A percentile compares a stretch with the other conserved stretches of the same genome.
Conservation (phyloP, 108 stramenopile species). For the Parietichytrium sp. region DNA sequence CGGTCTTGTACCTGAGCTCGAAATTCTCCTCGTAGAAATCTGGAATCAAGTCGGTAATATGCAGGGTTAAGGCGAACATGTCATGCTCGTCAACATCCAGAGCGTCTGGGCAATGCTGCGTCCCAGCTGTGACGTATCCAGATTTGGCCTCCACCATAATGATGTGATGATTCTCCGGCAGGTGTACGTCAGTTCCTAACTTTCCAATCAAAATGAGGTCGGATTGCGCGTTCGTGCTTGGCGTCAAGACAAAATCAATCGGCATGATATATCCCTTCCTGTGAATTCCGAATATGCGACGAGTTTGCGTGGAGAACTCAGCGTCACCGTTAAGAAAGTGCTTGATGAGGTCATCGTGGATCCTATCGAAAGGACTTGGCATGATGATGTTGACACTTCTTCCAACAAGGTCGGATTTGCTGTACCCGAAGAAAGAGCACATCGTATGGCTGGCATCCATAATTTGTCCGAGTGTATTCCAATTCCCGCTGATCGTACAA, state of each 20-base stretch:
- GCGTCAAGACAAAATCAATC: neutral
- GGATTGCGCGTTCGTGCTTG: conserved; percentile 6
- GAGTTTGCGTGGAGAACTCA: conserved; percentile 24
- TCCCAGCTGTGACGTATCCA: neutral
- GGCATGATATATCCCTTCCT: conserved; percentile 25
- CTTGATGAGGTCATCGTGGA: conserved; percentile 4
- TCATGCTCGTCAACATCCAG: conserved; percentile 25
- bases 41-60: neutral
- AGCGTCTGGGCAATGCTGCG: neutral
- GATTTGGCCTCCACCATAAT: conserved; percentile 33
- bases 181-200: neutral
- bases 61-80: neutral
- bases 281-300: conserved; percentile 36
- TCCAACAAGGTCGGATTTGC: neutral
- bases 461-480: neutral
- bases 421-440: conserved; percentile 14
- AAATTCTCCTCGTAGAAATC: conserved; percentile 15
- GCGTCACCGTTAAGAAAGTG: neutral
- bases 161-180: neutral
- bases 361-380: neutral
- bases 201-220: conserved; percentile 21
- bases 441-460: conserved; percentile 1
- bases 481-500: conserved; percentile 5
- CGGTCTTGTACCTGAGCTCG: neutral
- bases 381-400: neutral